A percentile compares a stretch with the other conserved stretches of the same genome.
phyloP scores from a whole-genome alignment of 495 filamentous ascomycete genomes.

The Halenospora varia region DNA sequence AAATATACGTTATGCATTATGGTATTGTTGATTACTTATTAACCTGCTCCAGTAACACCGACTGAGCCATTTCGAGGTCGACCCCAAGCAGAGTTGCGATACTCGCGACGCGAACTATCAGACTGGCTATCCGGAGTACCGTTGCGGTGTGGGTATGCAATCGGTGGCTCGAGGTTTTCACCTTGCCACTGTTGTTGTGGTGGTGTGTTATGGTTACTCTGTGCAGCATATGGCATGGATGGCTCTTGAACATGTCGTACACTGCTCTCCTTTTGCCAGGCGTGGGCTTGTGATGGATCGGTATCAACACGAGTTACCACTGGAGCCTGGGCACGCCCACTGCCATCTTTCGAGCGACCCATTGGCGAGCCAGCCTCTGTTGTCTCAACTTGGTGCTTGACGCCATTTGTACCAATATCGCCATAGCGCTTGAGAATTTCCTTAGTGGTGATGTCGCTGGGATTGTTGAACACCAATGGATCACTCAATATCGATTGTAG shows the following conservation, averaged over 20 bases:
- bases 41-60: conserved; percentile 25
- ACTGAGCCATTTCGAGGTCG: conserved; percentile 25
- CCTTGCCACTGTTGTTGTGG: conserved; percentile 39
- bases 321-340: conserved; percentile 32
- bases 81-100: conserved; percentile 50
- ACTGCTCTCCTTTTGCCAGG: conserved; percentile 77
- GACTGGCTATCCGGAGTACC: conserved; percentile 26
- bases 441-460: conserved; percentile 87
- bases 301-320: conserved; percentile 67
- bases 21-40: not conserved
- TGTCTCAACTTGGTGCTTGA: conserved; percentile 51
- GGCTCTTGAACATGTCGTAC: conserved; percentile 73
- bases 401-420: conserved; percentile 62
- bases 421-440: conserved; percentile 91
- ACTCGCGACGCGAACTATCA: conserved; percentile 37
- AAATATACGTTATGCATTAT: conserved; percentile 21
- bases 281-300: conserved; percentile 64
- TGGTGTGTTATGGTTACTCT: conserved; percentile 35
- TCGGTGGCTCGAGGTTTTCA: conserved; percentile 31
- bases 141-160: conserved; percentile 28
- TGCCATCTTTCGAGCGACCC: conserved; percentile 45
- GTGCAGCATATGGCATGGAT: conserved; percentile 32
- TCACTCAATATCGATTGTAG: conserved; percentile 82
- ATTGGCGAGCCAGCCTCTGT: conserved; percentile 42
- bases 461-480: conserved; percentile 71